Evolutionary conservation across 2,329 filamentous ascomycete genomes (phyloP).

Genomic region (Zymoseptoria brevis): DNA sequence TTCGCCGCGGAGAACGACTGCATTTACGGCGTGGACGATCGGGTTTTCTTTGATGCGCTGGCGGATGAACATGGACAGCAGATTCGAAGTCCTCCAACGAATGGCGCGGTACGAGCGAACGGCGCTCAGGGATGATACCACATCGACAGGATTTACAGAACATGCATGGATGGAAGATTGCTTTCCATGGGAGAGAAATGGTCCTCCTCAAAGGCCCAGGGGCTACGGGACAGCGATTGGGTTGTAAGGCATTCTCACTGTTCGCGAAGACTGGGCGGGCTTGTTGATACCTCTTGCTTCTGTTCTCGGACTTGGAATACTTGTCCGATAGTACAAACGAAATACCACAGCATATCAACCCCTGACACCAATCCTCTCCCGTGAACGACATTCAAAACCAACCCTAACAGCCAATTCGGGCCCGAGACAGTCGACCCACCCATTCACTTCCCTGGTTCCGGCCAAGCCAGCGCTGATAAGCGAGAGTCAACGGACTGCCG

Average conservation of each 20-base stretch:
- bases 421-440: background rate
- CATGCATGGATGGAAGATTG: background rate
- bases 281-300: too few relatives aligned
- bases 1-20: constrained; percentile 26
- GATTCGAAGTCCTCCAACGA: constrained; percentile 2
- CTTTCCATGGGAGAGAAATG: background rate
- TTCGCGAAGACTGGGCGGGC: too few relatives aligned
- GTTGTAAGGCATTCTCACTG: too few relatives aligned
- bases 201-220: too few relatives aligned
- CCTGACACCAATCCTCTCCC: too few relatives aligned
- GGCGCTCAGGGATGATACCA: constrained; percentile 3
- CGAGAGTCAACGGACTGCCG: background rate
- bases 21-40: constrained; percentile 26
- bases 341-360: too few relatives aligned
- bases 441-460: background rate
- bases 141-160: constrained; percentile 13
- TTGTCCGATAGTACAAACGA: background rate
- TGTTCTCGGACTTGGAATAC: too few relatives aligned
- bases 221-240: too few relatives aligned
- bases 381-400: background rate
- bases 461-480: background rate
- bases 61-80: constrained; percentile 4
- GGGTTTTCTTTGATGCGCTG: constrained; percentile 23
- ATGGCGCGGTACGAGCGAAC: constrained; percentile 6
- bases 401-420: background rate